These are phyloP conservation scores for Penicillium polonicum DNA, from an alignment of 2,329 filamentous ascomycete species.

Conservation along the genomic window DNA sequence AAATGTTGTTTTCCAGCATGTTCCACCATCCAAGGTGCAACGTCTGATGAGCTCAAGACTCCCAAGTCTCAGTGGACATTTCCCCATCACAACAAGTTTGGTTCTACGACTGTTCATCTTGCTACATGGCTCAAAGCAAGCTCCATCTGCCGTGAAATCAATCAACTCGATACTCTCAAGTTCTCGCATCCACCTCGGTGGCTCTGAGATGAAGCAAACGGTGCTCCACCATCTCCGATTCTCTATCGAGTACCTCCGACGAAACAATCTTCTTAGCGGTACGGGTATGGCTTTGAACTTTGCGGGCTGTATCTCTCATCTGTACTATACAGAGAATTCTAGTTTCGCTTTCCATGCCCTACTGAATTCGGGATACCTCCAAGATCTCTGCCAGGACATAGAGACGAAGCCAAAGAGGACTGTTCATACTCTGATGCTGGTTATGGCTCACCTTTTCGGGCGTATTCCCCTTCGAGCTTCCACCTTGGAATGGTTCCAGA, in stretches of 20 bases:
- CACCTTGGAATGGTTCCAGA: constrained; percentile 38
- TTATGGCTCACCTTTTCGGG: constrained; percentile 69
- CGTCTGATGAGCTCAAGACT: constrained; percentile 71
- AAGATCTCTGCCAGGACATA: constrained; percentile 60
- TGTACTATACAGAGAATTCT: constrained; percentile 75
- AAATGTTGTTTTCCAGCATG: constrained; percentile 74
- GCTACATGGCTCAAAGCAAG: constrained; percentile 63
- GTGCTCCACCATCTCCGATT: constrained; percentile 76
- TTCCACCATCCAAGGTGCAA: constrained; percentile 60
- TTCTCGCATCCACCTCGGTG: constrained; percentile 68
- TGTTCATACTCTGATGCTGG: constrained; percentile 62
- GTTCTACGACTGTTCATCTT: constrained; percentile 68
- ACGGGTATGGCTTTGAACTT: constrained; percentile 69
- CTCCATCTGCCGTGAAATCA: constrained; percentile 60
- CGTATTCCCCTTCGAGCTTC: constrained; percentile 51
- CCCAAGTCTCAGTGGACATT: constrained; percentile 73
- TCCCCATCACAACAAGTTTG: constrained; percentile 72
- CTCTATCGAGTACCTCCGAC: constrained; percentile 74
- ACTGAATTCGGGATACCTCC: constrained; percentile 69
- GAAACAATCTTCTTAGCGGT: constrained; percentile 63
- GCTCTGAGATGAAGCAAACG: constrained; percentile 64
- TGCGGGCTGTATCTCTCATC: constrained; percentile 65
- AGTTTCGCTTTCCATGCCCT: constrained; percentile 76
- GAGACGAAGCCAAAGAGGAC: constrained; percentile 51
- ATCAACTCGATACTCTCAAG: constrained; percentile 69